Base-by-base conservation (phyloP, 441 rosid species). In the Pelargonium cotyledonis region DNA sequence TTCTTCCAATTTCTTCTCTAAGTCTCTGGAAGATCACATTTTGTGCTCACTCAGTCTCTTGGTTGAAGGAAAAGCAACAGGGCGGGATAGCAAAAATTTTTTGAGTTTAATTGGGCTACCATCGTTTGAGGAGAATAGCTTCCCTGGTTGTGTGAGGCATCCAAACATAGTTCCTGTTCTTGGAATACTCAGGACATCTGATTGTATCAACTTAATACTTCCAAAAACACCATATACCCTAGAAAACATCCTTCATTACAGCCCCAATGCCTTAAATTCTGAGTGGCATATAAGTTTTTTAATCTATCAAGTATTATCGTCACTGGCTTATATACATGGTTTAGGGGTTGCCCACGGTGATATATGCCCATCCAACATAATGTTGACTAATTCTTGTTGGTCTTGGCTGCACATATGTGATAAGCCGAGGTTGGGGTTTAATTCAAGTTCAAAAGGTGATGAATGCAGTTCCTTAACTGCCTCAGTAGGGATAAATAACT, bases 251-350 rank as follows among this genome's bases (percentile, higher is more conserved):
- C 83, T 94, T 67, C 82, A 91, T 80, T 94, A 82, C 77, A 85
- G 89, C 75, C 96, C 96, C 44, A 31, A 73, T 63, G 88, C 84
- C 67, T 71, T 91, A 57, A 80, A 83, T 66, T 91, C 97, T 35
- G 90, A 89, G 72, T 91, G 96, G 95, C 86, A 87, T 68, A 72
- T 79, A 68, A 83, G 78, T 76, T 94, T 91, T 70, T 63, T 94
- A 69, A 63, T 81, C 65, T 94, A 89, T 80, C 98, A 94, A 84
- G 81, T 94, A 46, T 77, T 91, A 70, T 94, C 93, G 73, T 91
- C 87, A 51, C 75, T 94, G 53, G 80, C 87, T 77, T 84, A 78
- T 81, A 84, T 91, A 49, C 98, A 94, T 75, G 80, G 81, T 35
- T 77, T 91, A 70, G 86, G 83, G 41, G 77, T 87, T 84, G 65